Conservation (phyloP, 208 protist genomes). For the Novymonas esmeraldas region DNA sequence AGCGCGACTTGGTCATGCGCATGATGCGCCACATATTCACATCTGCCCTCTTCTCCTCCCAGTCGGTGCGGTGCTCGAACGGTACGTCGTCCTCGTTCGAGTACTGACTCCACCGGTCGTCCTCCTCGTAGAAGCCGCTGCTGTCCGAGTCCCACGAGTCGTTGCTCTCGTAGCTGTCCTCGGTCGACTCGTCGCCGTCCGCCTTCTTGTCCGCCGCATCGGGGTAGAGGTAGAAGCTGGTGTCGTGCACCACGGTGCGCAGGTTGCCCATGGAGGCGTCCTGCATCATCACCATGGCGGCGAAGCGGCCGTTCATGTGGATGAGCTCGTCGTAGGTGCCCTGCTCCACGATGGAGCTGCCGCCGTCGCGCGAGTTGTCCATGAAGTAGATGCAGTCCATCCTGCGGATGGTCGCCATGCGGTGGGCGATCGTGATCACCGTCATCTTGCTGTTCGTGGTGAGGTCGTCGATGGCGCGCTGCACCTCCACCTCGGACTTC, state of each 20-base stretch:
- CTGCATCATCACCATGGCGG: constrained; percentile 75
- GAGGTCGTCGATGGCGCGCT: constrained; percentile 70
- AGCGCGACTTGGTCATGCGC: constrained; percentile 42
- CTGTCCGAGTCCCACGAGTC: constrained; percentile 24
- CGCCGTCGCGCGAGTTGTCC: constrained; percentile 42
- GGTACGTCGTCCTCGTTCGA: constrained; percentile 59
- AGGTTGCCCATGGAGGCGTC: constrained; percentile 27
- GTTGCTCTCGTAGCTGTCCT: neutral
- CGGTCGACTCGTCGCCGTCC: neutral
- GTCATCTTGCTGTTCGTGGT: constrained; percentile 68
- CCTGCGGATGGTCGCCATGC: constrained; percentile 85
- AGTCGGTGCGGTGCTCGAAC: constrained; percentile 54
- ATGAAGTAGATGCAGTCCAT: constrained; percentile 90
- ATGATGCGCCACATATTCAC: constrained; percentile 56
- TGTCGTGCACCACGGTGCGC: constrained; percentile 38
- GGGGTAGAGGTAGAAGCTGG: constrained; percentile 43
- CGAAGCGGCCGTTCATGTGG: constrained; percentile 55
- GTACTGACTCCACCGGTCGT: constrained; percentile 36
- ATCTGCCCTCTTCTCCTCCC: constrained; percentile 49
- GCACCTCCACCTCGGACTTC: constrained; percentile 89
- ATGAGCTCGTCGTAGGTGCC: constrained; percentile 78
- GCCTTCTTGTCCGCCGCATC: constrained; percentile 8
- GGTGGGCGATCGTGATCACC: constrained; percentile 88
- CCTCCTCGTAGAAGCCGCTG: constrained; percentile 1
- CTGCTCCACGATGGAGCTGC: constrained; percentile 57